Conservation (phyloP, 192 early-diverging fungal species). For the Cetraspora pellucida region DNA sequence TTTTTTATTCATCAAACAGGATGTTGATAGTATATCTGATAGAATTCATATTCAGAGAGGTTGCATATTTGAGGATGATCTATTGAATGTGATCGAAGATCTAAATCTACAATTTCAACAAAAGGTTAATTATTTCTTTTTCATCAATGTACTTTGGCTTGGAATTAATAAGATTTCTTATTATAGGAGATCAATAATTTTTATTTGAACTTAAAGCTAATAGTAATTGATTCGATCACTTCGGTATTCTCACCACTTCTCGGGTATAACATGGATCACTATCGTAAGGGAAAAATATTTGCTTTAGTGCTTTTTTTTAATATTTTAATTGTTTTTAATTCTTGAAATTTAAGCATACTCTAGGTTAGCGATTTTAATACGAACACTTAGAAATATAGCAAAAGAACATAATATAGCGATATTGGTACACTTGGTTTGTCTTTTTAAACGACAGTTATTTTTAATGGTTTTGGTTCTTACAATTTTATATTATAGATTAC, state of each 20-base stretch:
- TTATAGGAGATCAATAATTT: neutral
- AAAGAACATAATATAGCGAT: slow-evolving; percentile 8
- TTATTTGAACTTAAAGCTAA: slow-evolving; percentile 20
- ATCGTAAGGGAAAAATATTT: neutral
- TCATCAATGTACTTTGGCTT: neutral
- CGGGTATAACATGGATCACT: neutral
- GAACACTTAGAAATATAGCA: slow-evolving; percentile 26
- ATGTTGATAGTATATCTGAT: neutral
- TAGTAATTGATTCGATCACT: slow-evolving; percentile 10
- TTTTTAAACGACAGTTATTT: neutral
- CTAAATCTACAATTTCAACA: neutral
- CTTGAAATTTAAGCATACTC: slow-evolving; percentile 12
- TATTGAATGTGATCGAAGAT: neutral
- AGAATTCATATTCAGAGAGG: neutral
- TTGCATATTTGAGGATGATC: neutral
- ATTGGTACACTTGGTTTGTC: neutral
- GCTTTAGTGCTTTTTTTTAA: neutral
- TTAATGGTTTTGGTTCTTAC: neutral
- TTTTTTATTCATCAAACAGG: neutral
- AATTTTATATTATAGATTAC: neutral
- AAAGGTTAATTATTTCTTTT: neutral
- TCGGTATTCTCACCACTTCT: slow-evolving; percentile 10
- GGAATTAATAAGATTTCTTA: neutral
- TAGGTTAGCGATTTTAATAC: slow-evolving; percentile 17
- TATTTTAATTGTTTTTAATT: neutral